A percentile compares a stretch with the other conserved stretches of the same genome.
These are phyloP conservation scores for Cardamine chenopodiifolia DNA, from an alignment of 345 rosid genomes.

Conservation along the genomic window DNA sequence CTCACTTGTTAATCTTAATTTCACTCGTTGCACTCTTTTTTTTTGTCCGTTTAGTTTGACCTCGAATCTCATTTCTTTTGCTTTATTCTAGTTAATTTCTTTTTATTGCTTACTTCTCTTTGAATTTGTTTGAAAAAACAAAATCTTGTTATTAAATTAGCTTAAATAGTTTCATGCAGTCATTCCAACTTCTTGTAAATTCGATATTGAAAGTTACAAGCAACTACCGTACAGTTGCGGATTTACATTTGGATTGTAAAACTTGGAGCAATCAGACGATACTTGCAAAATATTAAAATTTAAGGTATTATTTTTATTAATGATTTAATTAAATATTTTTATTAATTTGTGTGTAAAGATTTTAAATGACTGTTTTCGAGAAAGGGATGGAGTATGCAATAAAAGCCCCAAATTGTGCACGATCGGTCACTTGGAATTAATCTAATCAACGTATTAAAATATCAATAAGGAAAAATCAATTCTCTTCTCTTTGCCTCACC, in stretches of 20 bases:
- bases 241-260: neutral
- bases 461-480: neutral
- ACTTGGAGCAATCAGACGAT: neutral
- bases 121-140: neutral
- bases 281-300: neutral
- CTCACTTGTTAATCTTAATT: too few relatives aligned
- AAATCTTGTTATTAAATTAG: neutral
- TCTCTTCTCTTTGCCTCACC: neutral
- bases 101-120: neutral
- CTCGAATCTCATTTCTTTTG: neutral
- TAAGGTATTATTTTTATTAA: neutral
- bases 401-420: neutral
- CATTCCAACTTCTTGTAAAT: neutral
- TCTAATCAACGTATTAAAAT: neutral
- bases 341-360: too few relatives aligned
- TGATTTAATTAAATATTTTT: too few relatives aligned
- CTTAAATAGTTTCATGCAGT: too few relatives aligned
- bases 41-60: neutral
- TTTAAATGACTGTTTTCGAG: too few relatives aligned
- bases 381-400: too few relatives aligned
- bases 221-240: neutral
- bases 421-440: neutral
- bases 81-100: neutral
- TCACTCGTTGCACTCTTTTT: too few relatives aligned
- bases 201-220: neutral